Conservation (phyloP, 768 basidiomycete genomes). For the Coprinellus aureogranulatus region DNA sequence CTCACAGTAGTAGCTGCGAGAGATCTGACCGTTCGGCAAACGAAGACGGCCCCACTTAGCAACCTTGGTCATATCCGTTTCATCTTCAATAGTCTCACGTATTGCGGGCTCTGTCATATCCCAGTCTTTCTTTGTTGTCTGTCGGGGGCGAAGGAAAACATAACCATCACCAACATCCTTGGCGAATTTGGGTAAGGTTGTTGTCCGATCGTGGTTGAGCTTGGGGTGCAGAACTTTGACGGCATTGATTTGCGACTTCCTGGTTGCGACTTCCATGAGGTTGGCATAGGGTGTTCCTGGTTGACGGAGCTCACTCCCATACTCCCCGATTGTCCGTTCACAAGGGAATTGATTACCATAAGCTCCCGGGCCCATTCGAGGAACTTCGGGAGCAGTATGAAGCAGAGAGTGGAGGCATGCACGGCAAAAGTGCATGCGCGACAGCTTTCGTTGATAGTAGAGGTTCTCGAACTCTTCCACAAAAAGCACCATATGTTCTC, state of each 20-base stretch:
- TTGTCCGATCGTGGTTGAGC: background rate
- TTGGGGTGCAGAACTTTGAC: slow-evolving; percentile 12
- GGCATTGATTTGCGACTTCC: slow-evolving; percentile 17
- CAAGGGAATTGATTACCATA: slow-evolving; percentile 28
- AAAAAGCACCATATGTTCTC: slow-evolving; percentile 25
- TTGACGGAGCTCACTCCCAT: slow-evolving; percentile 25
- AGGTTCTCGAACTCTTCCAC: slow-evolving; percentile 15
- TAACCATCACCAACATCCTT: background rate
- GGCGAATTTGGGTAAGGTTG: background rate
- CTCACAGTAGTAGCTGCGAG: slow-evolving; percentile 23
- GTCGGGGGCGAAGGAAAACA: background rate
- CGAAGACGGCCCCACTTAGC: slow-evolving; percentile 26
- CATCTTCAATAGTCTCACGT: background rate
- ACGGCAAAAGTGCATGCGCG: slow-evolving; percentile 4
- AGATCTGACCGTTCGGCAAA: slow-evolving; percentile 29
- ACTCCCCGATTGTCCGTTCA: slow-evolving; percentile 29
- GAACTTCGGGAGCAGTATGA: slow-evolving; percentile 18
- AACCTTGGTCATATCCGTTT: background rate
- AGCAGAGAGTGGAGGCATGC: slow-evolving; percentile 16
- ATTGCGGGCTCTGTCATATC: background rate
- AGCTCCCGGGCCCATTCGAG: slow-evolving; percentile 8
- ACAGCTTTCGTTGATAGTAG: background rate
- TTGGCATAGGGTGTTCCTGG: slow-evolving; percentile 27
- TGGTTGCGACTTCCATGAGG: slow-evolving; percentile 17
- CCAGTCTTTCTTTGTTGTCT: background rate